A percentile compares a stretch with the other conserved stretches of the same genome.
Evolutionary conservation across 2,329 filamentous ascomycete species (phyloP).

Genomic region (Cytospora schulzeri): DNA sequence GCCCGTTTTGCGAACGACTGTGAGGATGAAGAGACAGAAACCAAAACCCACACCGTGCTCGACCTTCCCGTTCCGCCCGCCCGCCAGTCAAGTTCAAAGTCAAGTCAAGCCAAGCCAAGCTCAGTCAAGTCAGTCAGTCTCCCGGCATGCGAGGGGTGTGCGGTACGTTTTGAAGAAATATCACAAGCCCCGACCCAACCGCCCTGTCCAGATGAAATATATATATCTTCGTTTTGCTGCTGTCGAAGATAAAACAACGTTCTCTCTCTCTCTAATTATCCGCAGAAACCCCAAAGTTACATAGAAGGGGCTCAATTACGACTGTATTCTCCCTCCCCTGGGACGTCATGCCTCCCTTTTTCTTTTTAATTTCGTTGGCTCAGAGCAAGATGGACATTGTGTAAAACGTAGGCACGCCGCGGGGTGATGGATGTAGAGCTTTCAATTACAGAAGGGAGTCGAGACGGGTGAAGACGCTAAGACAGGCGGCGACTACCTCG

Average conservation of each 20-base stretch:
- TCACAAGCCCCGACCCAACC: background rate
- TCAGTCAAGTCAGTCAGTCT: background rate
- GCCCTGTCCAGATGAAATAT: background rate
- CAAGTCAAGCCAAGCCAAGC: no score
- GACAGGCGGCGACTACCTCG: constrained; percentile 93
- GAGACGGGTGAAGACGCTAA: constrained; percentile 96
- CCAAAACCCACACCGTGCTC: background rate
- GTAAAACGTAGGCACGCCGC: constrained; percentile 12
- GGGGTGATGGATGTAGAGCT: background rate
- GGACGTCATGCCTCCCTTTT: background rate
- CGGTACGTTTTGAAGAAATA: background rate
- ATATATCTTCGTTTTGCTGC: background rate
- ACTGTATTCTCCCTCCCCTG: background rate
- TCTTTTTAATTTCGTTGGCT: background rate
- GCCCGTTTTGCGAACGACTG: constrained; percentile 7
- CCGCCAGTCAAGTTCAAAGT: no score
- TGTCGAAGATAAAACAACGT: background rate
- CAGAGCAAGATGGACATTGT: constrained; percentile 18
- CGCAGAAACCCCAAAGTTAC: background rate
- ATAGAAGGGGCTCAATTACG: background rate
- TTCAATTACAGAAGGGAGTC: constrained; percentile 83
- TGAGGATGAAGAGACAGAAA: constrained; percentile 5
- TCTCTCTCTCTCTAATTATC: background rate
- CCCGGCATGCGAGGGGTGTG: background rate
- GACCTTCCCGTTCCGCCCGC: background rate